Evolutionary conservation across 768 basidiomycete species (phyloP).

Genomic region (Hericium rajendrae): DNA sequence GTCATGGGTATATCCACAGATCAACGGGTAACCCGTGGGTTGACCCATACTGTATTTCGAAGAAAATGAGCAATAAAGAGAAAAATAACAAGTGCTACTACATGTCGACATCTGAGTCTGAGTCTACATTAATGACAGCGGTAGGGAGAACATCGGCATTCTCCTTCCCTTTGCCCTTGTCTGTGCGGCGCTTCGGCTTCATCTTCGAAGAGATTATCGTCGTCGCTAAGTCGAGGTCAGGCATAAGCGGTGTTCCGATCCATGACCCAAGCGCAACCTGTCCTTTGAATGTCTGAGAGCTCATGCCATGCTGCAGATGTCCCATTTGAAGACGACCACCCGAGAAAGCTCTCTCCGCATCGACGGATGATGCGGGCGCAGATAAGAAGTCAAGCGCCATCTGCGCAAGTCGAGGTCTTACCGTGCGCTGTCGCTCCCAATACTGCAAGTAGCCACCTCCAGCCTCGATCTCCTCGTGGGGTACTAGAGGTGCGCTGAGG

Average conservation of each 20-base stretch:
- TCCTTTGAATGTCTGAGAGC: conserved; percentile 26
- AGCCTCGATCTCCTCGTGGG: background rate
- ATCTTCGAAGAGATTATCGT: background rate
- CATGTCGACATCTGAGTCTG: background rate
- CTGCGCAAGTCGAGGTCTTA: background rate
- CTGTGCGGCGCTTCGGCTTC: background rate
- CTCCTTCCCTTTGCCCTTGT: background rate
- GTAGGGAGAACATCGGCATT: background rate
- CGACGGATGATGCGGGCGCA: conserved; percentile 20
- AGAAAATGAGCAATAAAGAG: background rate
- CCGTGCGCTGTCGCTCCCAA: background rate
- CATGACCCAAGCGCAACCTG: conserved; percentile 15
- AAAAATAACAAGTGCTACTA: background rate
- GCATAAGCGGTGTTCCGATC: conserved; percentile 21
- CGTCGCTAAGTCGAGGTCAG: conserved; percentile 2
- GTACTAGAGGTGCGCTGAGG: conserved; percentile 1
- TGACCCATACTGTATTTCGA: background rate
- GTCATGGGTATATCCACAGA: background rate
- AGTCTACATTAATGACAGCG: background rate
- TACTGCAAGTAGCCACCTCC: conserved; percentile 11
- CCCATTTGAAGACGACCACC: conserved; percentile 22
- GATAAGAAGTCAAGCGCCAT: background rate
- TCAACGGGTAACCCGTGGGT: background rate
- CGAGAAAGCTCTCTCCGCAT: conserved; percentile 29
- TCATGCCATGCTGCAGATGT: conserved; percentile 25